Base-by-base conservation (phyloP, 192 early-diverging fungal genomes). In the Backusella liffmaniae region DNA sequence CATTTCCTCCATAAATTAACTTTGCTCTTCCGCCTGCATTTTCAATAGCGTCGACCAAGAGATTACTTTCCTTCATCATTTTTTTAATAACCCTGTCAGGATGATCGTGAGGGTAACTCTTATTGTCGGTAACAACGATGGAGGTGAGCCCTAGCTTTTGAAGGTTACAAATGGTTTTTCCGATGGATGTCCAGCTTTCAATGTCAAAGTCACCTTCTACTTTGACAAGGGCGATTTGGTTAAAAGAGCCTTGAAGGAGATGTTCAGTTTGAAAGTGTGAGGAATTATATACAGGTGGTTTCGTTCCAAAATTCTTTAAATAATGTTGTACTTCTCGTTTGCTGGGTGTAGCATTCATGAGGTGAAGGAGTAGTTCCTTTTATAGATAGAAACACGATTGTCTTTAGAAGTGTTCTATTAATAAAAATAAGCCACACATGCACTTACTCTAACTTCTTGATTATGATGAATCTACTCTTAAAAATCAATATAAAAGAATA, bases 41-140 rank as follows among this genome's bases (percentile, higher is more conserved):
- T 75, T 96, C 94, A 66, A 97, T 91, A 10, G 88, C 86, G 35
- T 96, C 90, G 0, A 89, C 86, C 8, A 94, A 59, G 8, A 85
- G 81, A 75, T 82, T 80, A 71, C 82, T 79, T 21, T 91, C 88
- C 4, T 83, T 80, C 26, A 90, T 80, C 81, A 90, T 85, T 53
- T 75, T 67, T 15, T 73, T 36, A 29, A 73, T 76, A 0, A 79
- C 73, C 39, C 84, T 72, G 77, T 39, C 66, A 49, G 75, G 51
- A 15, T 66, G 37, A 4, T 9, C 21, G 12, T 13, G 8, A 70
- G 66, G 62, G 67, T 32, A 3, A 3, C 66, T 76, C 23, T 77
- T 77, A 73, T 86, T 89, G 21, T 93, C 90, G 9, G 91, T 34
- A 39, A 94, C 85, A 8, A 91, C 85, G 32, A 94, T 80, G 9